Evolutionary conservation across 1,284 basidiomycete genomes (phyloP), one percentile per base, ranked within the genome.

Genomic region (Heliocybe sulcata): DNA sequence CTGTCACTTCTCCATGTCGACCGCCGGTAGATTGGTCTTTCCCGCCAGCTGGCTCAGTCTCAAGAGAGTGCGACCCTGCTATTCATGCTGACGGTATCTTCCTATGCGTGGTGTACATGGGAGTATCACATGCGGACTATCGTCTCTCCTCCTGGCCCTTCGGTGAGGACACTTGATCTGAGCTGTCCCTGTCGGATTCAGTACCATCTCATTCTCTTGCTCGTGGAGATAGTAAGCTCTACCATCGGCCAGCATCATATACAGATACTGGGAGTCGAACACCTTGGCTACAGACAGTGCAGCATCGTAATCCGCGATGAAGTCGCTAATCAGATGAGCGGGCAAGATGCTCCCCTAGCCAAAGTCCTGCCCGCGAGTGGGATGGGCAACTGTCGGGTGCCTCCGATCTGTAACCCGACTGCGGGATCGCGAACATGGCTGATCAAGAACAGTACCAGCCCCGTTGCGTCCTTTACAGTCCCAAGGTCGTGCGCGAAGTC

Each of bases 211-310:
- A n/a, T n/a, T n/a, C n/a, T n/a, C n/a, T n/a, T n/a, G n/a, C n/a
- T n/a, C n/a, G n/a, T 79, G 22, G 80, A 77, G n/a, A 83, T 63
- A 1, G 83, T 85, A 57, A 84, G 72, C 58, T 87, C 85, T 22
- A 73, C 77, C 1, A 81, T 78, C 26, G 73, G 8, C 64, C 67
- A 1, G 84, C 80, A 60, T 85, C 83, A n/a, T n/a, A 11, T 61
- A 66, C 42, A 77, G 66, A 4, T 87, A 71, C 64, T 81, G 70
- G 12, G 68, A 61, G 61, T 87, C 83, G 56, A 85, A 80, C 1
- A 72, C 65, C 3, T 74, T 67, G 11, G 83, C 81, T 45, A 75
- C 70, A 8, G 65, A 55, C 9, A 82, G 61, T 3, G 81, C 81
- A 51, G 65, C 69, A 25, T 59, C 56, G 59, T 75, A 85, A 59